These are phyloP conservation scores for Coemansia sp. DNA, from an alignment of 192 early-diverging fungal genomes.

Conservation along the genomic window DNA sequence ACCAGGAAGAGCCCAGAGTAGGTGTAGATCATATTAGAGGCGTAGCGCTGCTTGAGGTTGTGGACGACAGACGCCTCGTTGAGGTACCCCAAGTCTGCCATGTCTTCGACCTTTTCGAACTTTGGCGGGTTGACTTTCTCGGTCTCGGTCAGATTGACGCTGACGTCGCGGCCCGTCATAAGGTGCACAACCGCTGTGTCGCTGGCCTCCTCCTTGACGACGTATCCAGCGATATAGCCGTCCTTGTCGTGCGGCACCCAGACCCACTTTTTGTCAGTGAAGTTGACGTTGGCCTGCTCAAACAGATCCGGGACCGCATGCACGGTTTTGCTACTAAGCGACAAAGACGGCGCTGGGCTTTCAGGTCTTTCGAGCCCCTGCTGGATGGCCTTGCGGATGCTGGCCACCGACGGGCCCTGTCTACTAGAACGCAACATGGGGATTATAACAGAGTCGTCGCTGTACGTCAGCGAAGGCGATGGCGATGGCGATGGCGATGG, in stretches of 20 bases:
- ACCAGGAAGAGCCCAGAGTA: conserved; percentile 99
- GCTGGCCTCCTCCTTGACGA: conserved; percentile 66
- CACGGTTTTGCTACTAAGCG: conserved; percentile 42
- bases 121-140: conserved; percentile 99
- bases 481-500: neutral
- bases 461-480: neutral
- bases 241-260: conserved; percentile 93
- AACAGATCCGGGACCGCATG: conserved; percentile 50
- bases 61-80: conserved; percentile 99
- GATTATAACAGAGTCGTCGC: conserved; percentile 1
- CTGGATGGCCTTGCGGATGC: conserved; percentile 54
- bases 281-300: conserved; percentile 65
- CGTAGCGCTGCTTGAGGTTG: conserved; percentile 89
- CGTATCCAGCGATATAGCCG: conserved; percentile 84
- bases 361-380: conserved; percentile 50
- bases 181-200: conserved; percentile 74
- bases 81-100: conserved; percentile 95
- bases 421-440: conserved; percentile 29
- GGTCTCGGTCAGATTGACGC: conserved; percentile 75
- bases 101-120: conserved; percentile 98
- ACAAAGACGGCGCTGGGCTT: conserved; percentile 32
- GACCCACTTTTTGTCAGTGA: conserved; percentile 95
- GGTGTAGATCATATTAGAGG: conserved; percentile 92
- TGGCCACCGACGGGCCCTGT: conserved; percentile 53
- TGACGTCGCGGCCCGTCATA: conserved; percentile 69